Conservation (phyloP, 306 rosid genomes). For the Ziziphus jujuba region DNA sequence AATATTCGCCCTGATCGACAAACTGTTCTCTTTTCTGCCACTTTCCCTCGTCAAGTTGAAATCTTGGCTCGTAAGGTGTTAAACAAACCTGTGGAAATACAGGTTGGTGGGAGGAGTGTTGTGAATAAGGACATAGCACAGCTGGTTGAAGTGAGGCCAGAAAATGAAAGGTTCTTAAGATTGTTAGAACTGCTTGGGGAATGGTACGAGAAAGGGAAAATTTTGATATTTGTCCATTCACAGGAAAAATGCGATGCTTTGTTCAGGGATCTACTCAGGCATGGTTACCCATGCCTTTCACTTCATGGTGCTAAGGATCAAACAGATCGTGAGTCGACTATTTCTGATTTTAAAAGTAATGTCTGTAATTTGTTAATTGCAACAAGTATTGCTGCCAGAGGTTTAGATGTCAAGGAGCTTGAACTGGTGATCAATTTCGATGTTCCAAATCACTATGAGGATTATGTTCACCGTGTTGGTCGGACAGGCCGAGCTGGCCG, state of each 20-base stretch:
- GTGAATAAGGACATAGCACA: conserved; percentile 88
- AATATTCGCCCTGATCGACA: conserved; percentile 87
- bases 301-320: conserved; percentile 97
- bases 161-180: conserved; percentile 78
- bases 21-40: conserved; percentile 90
- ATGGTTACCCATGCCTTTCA: conserved; percentile 90
- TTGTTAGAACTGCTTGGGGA: conserved; percentile 87
- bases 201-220: conserved; percentile 92
- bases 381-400: conserved; percentile 91
- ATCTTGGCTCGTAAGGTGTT: too few species aligned
- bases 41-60: conserved; percentile 94
- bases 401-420: conserved; percentile 94
- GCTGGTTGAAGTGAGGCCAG: conserved; percentile 83
- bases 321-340: conserved; percentile 92
- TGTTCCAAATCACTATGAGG: conserved; percentile 95
- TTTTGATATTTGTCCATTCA: conserved; percentile 86
- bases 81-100: too few species aligned
- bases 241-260: conserved; percentile 89
- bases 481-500: conserved; percentile 98
- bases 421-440: conserved; percentile 89
- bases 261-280: conserved; percentile 70
- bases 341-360: conserved; percentile 83
- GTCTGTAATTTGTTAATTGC: conserved; percentile 85
- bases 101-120: conserved; percentile 98
- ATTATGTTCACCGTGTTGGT: conserved; percentile 95